Conservation (phyloP, 2,329 filamentous ascomycete species). For the Aspergillus glaucus region DNA sequence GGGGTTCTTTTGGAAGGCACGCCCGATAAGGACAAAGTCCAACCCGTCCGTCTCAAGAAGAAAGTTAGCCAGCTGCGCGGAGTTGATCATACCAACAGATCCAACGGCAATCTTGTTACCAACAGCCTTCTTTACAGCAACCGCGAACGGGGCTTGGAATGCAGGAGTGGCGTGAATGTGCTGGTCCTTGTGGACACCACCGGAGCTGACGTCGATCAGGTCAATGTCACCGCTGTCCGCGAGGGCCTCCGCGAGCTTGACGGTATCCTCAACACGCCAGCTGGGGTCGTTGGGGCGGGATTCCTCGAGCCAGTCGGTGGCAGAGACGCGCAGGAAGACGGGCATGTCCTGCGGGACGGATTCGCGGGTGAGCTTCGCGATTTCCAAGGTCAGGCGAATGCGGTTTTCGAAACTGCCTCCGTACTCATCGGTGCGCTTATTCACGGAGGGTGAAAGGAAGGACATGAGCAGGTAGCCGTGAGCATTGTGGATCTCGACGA, state of each 20-base stretch:
- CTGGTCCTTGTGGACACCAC: slow-evolving; percentile 57
- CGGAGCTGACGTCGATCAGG: slow-evolving; percentile 33
- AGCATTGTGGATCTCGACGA: slow-evolving; percentile 73
- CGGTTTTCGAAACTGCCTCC: slow-evolving; percentile 57
- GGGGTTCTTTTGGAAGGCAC: slow-evolving; percentile 77
- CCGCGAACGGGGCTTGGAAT: slow-evolving; percentile 70
- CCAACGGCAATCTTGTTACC: slow-evolving; percentile 65
- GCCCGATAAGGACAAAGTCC: slow-evolving; percentile 67
- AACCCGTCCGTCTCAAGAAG: slow-evolving; percentile 47
- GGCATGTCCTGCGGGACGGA: slow-evolving; percentile 63
- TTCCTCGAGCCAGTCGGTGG: slow-evolving; percentile 68
- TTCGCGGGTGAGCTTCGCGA: slow-evolving; percentile 56
- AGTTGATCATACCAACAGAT: slow-evolving; percentile 67
- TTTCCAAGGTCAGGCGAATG: slow-evolving; percentile 59
- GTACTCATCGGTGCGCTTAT: slow-evolving; percentile 57
- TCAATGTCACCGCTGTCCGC: slow-evolving; percentile 59
- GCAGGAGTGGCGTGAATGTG: slow-evolving; percentile 48
- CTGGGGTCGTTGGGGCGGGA: slow-evolving; percentile 47
- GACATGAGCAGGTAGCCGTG: slow-evolving; percentile 70
- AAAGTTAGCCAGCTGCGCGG: slow-evolving; percentile 62
- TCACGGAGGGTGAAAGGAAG: slow-evolving; percentile 65
- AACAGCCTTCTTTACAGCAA: slow-evolving; percentile 65
- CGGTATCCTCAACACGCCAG: slow-evolving; percentile 63
- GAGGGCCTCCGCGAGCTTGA: slow-evolving; percentile 59
- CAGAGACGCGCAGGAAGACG: slow-evolving; percentile 66